Evolutionary conservation across 75 land plant species (phyloP), one percentile per base, ranked within the genome.

Genomic region (Isoetes taiwanensis): DNA sequence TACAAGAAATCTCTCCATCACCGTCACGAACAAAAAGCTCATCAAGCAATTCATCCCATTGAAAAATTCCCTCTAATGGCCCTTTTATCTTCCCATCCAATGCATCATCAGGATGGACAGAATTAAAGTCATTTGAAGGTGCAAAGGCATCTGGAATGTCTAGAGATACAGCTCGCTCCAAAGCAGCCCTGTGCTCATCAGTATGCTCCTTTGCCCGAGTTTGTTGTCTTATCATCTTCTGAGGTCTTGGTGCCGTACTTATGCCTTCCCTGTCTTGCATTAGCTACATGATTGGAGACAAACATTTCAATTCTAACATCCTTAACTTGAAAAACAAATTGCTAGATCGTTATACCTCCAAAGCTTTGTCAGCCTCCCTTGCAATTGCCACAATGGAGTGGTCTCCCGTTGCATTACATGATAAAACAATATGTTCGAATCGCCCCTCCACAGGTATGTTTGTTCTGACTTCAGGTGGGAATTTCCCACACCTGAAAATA

Each of bases 401-500:
- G 59, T 84, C 89, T 2, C 73, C 43, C 20, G 78, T 80, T 24
- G 85, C 82, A 48, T 84, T 75, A 54, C 85, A 84, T 6, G 89
- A 81, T 30, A 84, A 64, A 20, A 84, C 78, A 28, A 84, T 72
- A 38, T 84, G 81, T 62, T 84, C 89, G 64, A 84, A 84, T 34
- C 89, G 70, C 30, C 81, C 85, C 42, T 84, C 85, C n/a, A 81
- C 89, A 23, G 89, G 85, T 17, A 84, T 73, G 21, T 77, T 78
- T 39, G 85, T 75, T 56, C 73, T 75, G 3, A 84, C 81, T 40
- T 54, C 71, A 0, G 89, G 89, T 34, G 86, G 80, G 54, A 57
- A 57, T 34, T 75, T 76, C 34, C 80, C 83, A 56, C 69, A 78
- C 63, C 89, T 84, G 61, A 30, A 54, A 37, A 14, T 14, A 37